Conservation (phyloP, 371 early-diverging fungal species). For the Circinella umbellata region DNA sequence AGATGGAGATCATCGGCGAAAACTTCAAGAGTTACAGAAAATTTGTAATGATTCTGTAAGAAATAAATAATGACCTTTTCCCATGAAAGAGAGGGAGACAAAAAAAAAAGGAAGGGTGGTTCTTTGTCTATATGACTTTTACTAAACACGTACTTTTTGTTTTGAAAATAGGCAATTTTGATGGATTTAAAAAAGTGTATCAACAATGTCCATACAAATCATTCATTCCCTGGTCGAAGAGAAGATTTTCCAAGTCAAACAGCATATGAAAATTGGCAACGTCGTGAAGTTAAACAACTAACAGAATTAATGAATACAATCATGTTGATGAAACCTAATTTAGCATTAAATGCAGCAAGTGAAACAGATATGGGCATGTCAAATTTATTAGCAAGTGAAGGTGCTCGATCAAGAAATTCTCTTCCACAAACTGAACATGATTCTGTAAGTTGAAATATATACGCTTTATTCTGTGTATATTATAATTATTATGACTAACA, state of each 20-base stretch:
- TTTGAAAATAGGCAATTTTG: slow-evolving; percentile 37
- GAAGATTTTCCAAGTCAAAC: slow-evolving; percentile 50
- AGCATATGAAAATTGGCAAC: slow-evolving; percentile 52
- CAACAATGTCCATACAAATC: slow-evolving; percentile 51
- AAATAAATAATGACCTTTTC: neutral
- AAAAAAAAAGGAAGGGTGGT: neutral
- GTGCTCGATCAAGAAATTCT: slow-evolving; percentile 13
- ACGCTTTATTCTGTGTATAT: neutral
- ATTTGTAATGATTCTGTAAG: slow-evolving; percentile 56
- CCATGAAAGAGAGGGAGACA: neutral
- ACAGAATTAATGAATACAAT: slow-evolving; percentile 50
- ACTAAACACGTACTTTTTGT: neutral
- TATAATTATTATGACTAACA: neutral
- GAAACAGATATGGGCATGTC: slow-evolving; percentile 46
- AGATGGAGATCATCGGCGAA: slow-evolving; percentile 41
- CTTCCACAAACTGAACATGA: neutral
- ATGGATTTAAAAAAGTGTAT: slow-evolving; percentile 53
- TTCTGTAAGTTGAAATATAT: neutral
- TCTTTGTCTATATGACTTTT: neutral
- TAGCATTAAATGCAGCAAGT: slow-evolving; percentile 32
- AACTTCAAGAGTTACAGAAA: slow-evolving; percentile 43
- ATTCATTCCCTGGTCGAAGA: slow-evolving; percentile 52
- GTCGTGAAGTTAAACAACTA: slow-evolving; percentile 50
- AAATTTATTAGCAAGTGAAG: slow-evolving; percentile 33
- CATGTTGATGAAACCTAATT: slow-evolving; percentile 47